phyloP scores from a whole-genome alignment of 2,329 filamentous ascomycete genomes.

The Xylariomycetidae sp. region DNA sequence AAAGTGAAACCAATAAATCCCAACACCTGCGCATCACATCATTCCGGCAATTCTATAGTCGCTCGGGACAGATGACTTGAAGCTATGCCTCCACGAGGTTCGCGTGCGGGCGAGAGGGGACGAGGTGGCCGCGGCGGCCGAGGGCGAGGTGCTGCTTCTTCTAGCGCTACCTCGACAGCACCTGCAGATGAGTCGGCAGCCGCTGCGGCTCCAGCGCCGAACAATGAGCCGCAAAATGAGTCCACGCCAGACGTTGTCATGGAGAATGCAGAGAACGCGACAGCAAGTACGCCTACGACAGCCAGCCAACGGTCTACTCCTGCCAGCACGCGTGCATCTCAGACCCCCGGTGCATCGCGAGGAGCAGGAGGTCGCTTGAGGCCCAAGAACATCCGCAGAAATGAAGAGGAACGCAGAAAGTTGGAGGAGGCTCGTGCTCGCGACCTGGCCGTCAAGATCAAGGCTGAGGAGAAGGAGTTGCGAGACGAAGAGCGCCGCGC shows the following conservation, averaged over 20 bases:
- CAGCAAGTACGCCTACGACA: slow-evolving; percentile 3
- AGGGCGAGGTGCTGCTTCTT: slow-evolving; percentile 12
- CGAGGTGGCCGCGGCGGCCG: slow-evolving; percentile 15
- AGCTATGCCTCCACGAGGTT: slow-evolving; percentile 17
- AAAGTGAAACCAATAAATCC: slow-evolving; percentile 3
- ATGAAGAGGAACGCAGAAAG: slow-evolving; percentile 42
- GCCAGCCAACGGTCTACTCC: slow-evolving; percentile 8
- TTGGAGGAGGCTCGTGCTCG: slow-evolving; percentile 33
- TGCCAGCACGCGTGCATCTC: slow-evolving; percentile 17
- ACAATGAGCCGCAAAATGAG: slow-evolving; percentile 4
- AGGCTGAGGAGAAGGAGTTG: slow-evolving; percentile 26
- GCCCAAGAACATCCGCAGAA: slow-evolving; percentile 43
- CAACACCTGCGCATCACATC: not conserved
- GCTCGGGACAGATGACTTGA: slow-evolving; percentile 8
- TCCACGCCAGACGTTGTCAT: slow-evolving; percentile 2
- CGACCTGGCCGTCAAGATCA: slow-evolving; percentile 24
- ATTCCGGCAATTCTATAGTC: not conserved
- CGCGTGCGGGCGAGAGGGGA: slow-evolving; percentile 14
- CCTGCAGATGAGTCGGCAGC: slow-evolving; percentile 8
- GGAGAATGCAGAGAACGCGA: slow-evolving; percentile 3
- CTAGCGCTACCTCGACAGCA: slow-evolving; percentile 5
- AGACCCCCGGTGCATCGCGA: slow-evolving; percentile 30
- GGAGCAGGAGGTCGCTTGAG: slow-evolving; percentile 36
- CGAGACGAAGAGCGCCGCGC: slow-evolving; percentile 29
- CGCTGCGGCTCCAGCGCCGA: slow-evolving; percentile 1